Percentiles rank a stretch among this genome's conserved stretches.
phyloP scores from a whole-genome alignment of 257 asterid genomes.

The Jaltomata sinuosa region DNA sequence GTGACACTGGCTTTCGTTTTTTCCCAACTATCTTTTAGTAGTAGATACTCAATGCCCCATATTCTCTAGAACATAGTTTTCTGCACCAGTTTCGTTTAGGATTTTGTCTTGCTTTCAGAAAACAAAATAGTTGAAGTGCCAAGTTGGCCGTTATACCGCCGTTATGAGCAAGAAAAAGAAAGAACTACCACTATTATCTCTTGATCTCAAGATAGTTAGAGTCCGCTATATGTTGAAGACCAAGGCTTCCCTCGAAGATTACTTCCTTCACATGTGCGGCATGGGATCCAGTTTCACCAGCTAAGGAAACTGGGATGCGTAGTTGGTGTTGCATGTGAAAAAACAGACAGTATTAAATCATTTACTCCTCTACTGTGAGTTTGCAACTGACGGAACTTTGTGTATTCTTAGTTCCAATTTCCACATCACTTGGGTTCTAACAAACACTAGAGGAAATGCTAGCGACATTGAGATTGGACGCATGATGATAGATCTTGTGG shows the following conservation, averaged over 20 bases:
- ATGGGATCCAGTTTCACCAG: background rate
- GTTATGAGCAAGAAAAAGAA: background rate
- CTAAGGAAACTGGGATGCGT: background rate
- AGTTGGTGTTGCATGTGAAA: background rate
- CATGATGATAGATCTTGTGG: background rate
- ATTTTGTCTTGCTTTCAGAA: background rate
- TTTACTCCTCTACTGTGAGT: background rate
- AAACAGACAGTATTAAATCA: background rate
- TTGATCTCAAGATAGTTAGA: background rate
- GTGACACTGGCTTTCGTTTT: background rate
- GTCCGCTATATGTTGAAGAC: background rate
- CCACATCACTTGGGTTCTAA: background rate
- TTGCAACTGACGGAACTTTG: background rate
- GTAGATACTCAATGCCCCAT: background rate
- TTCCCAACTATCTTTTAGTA: background rate
- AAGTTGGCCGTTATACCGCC: background rate
- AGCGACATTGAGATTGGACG: background rate
- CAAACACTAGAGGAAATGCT: background rate
- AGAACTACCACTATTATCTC: background rate
- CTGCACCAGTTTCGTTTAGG: background rate
- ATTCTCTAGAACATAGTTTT: background rate
- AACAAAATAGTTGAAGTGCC: background rate
- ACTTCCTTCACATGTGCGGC: background rate
- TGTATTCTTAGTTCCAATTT: background rate
- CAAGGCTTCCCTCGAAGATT: background rate